Base-by-base conservation (phyloP, 306 rosid genomes). In the Cucumis sativus region DNA sequence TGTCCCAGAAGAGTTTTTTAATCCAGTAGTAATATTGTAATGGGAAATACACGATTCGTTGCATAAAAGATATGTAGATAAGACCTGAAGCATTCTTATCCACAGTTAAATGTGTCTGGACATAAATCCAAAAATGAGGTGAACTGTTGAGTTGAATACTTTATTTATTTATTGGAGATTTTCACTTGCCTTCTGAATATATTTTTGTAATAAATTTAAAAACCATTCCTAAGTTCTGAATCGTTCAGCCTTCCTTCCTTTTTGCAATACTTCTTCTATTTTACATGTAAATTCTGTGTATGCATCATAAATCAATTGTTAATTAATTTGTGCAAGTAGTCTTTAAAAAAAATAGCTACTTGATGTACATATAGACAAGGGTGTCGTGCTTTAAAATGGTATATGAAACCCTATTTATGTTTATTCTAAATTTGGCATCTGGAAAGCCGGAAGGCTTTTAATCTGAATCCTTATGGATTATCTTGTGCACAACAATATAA, bases 81-180 rank as follows among this genome's bases (percentile, higher is more conserved):
- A 73, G 45, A n/a, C 77, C 47, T 73, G 77, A 52, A 52, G 45
- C 25, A 52, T 45, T 47, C 59, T 71, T 45, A 71, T 71, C 59
- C 57, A 47, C 15, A 51, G 60, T 28, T 49, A 10, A 72, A 72
- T 51, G 39, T 72, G 11, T 12, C 20, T 15, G 76, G 25, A 25
- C 60, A 51, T 51, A 25, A 72, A 7, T 51, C 54, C 61, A 21
- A 72, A 72, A 72, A 28, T 11, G 62, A 10, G 63, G 45, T 30
- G 15, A 30, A 30, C 77, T 54, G 28, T 73, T 15, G 59, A 73
- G 28, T 73, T 15, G 59, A 73, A 33, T 72, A 12, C 39, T 49
- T 49, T 8, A 71, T 71, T 14, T 16, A 16, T 49, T 69, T 23
- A 69, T 16, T 15, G 54, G 49, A 47, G 23, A 23, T 47, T 13